Base-by-base conservation (phyloP, 2,329 filamentous ascomycete species). In the Talaromyces pinophilus region DNA sequence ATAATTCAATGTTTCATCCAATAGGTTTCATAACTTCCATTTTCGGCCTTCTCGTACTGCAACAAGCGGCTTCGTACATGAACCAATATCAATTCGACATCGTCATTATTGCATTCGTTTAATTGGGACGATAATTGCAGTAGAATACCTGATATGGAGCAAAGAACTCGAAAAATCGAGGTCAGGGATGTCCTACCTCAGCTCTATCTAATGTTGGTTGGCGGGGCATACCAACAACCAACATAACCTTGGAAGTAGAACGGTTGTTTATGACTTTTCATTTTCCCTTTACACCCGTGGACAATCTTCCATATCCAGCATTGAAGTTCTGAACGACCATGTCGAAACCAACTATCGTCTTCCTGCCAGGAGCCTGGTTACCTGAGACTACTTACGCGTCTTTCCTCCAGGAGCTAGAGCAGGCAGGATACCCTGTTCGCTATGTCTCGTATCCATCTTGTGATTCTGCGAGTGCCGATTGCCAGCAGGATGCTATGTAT, bases 361-460 rank as follows among this genome's bases (percentile, higher is more conserved):
- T 82, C 55, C 73, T 76, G 17, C 78, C 80, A 0, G 79, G 80
- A 7, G 79, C 78, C 1, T 82, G 78, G 79, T 75, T 82, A 64
- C 68, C 71, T 0, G 71, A 76, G 2, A 67, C 66, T 8, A 72
- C 72, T 60, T 82, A 78, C 59, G 67, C 74, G 13, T 69, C 71
- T 6, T 72, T 79, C 10, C 71, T 75, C 1, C 59, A 74, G 13
- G 71, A 70, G 1, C 73, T 82, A 13, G 67, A 70, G 6, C 60
- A 30, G 1, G 71, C 72, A 15, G 78, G 76, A 5, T 81, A 75
- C 64, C 59, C 70, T 11, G 73, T 74, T 3, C 70, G 70, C 57
- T 75, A 73, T 5, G 71, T 77, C 5, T 65, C 63, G 2, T 75
- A 74, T 44, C 70, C 71, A 1, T 75, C 74, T 3, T 68, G 74